phyloP scores from a whole-genome alignment of 768 basidiomycete species.

The Amanita pallidorosea region DNA sequence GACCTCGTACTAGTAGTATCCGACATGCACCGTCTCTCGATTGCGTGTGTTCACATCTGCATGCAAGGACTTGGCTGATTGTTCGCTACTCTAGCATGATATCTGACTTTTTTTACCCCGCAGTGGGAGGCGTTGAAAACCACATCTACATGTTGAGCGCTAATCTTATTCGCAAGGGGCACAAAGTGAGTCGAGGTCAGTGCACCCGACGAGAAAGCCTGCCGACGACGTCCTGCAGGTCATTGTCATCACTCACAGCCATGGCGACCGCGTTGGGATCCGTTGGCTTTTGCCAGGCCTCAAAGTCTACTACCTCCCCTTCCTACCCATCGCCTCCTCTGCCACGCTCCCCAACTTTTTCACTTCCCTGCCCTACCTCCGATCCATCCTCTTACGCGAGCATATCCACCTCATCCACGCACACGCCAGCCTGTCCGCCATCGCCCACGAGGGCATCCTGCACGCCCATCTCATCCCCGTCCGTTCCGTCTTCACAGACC shows the following conservation, averaged over 20 bases:
- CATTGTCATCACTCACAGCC: conserved; percentile 89
- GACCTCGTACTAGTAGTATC: too few species aligned
- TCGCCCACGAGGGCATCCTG: conserved; percentile 88
- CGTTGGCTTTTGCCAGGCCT: conserved; percentile 81
- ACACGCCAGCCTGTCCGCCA: conserved; percentile 81
- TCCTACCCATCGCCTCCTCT: conserved; percentile 78
- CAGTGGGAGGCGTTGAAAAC: conserved; percentile 91
- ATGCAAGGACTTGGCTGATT: background rate
- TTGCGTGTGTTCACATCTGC: conserved; percentile 13
- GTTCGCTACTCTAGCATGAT: conserved; percentile 56
- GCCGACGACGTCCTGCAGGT: conserved; percentile 39
- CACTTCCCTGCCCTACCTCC: conserved; percentile 83
- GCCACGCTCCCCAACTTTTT: conserved; percentile 95
- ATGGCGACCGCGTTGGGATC: conserved; percentile 79
- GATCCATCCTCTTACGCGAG: conserved; percentile 82
- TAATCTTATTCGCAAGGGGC: conserved; percentile 71
- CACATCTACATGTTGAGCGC: conserved; percentile 91
- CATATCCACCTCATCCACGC: conserved; percentile 82
- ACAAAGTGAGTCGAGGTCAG: conserved; percentile 46
- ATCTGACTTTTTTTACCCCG: conserved; percentile 93
- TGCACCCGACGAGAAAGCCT: background rate
- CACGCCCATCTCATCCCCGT: conserved; percentile 83
- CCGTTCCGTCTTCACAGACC: conserved; percentile 92
- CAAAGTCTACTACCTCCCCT: conserved; percentile 93
- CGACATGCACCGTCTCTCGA: conserved; percentile 6